phyloP scores from a whole-genome alignment of 176 grass and related monocot species.

The Oryza brachyantha region DNA sequence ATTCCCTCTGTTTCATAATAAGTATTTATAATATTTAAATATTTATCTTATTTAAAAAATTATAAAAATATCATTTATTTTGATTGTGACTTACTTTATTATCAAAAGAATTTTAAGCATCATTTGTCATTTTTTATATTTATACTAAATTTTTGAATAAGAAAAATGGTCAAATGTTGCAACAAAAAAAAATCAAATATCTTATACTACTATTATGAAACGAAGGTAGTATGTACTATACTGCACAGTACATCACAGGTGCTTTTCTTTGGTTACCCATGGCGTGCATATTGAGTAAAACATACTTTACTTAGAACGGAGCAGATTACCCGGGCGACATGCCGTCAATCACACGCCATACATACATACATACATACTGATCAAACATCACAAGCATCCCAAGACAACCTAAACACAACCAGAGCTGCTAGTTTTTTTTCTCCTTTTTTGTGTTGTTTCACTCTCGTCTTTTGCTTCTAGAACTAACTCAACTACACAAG shows the following conservation, averaged over 20 bases:
- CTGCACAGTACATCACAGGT: background rate
- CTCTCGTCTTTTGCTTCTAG: background rate
- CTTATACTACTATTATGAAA: too few relatives aligned
- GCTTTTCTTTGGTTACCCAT: background rate
- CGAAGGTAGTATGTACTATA: background rate
- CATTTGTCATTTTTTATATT: too few relatives aligned
- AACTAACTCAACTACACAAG: background rate
- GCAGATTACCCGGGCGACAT: background rate
- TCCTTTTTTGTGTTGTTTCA: background rate
- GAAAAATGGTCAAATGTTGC: too few relatives aligned
- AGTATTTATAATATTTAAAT: too few relatives aligned
- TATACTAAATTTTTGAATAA: too few relatives aligned
- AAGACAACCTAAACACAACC: background rate
- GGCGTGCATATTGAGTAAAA: background rate
- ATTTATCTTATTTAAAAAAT: too few relatives aligned
- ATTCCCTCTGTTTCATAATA: too few relatives aligned
- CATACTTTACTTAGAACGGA: conserved; percentile 1
- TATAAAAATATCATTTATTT: too few relatives aligned
- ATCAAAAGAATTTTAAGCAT: too few relatives aligned
- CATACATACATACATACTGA: too few relatives aligned
- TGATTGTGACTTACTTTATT: too few relatives aligned
- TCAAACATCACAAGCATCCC: background rate
- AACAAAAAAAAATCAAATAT: too few relatives aligned
- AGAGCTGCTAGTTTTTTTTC: background rate
- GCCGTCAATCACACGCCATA: background rate